Percentiles rank a stretch among this genome's conserved stretches.
phyloP scores from a whole-genome alignment of 2,329 filamentous ascomycete species.

The Chaetomiaceae sp. region DNA sequence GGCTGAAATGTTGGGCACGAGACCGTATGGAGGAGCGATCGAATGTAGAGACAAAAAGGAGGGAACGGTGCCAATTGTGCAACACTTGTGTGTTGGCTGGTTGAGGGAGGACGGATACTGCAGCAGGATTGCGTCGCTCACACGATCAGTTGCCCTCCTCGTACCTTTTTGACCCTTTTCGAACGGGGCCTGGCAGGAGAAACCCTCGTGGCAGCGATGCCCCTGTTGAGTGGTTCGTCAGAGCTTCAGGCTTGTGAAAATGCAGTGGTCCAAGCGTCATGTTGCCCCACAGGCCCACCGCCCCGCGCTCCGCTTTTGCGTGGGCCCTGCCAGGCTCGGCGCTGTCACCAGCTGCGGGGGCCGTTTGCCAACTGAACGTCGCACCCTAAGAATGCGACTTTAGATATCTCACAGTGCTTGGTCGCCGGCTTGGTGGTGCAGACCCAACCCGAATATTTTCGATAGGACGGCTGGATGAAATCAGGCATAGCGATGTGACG shows the following conservation, averaged over 20 bases:
- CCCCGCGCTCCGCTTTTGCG: neutral
- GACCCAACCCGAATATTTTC: no score
- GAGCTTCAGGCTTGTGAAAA: neutral
- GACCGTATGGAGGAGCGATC: no score
- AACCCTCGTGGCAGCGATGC: neutral
- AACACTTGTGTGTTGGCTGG: neutral
- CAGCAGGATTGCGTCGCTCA: conserved; percentile 15
- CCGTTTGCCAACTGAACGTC: no score
- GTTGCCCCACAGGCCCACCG: neutral
- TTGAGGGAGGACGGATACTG: neutral
- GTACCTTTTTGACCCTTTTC: conserved; percentile 5
- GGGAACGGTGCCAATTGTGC: neutral
- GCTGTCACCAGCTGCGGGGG: neutral
- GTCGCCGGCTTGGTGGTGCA: no score
- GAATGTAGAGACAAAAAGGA: neutral
- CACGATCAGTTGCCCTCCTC: conserved; percentile 25
- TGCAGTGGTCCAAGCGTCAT: conserved; percentile 1
- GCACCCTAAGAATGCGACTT: no score
- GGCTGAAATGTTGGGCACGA: neutral
- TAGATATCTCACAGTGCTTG: no score
- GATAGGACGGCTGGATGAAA: no score
- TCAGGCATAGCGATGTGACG: no score
- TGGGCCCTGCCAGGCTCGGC: neutral
- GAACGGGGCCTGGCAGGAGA: neutral
- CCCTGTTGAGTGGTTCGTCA: conserved; percentile 4